Conservation (phyloP, 2,329 filamentous ascomycete genomes). For the Alternaria sp. region DNA sequence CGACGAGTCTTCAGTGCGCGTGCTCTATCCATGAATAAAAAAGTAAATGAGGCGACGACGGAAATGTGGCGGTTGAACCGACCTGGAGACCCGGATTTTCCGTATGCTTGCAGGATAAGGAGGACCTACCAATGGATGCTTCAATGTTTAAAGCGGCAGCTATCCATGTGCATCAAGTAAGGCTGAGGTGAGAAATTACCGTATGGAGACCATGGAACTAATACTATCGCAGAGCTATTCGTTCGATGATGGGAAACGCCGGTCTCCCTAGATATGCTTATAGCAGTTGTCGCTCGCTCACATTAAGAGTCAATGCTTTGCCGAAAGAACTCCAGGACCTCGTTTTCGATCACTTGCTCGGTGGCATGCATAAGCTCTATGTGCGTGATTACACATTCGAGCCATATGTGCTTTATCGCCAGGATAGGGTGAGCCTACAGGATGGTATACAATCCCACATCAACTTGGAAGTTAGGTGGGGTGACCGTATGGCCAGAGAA, state of each 20-base stretch:
- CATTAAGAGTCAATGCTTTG: not conserved
- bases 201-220: not conserved
- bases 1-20: not conserved
- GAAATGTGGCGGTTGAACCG: not conserved
- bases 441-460: not conserved
- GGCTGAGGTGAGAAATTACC: not conserved
- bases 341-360: not conserved
- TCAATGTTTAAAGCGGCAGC: not conserved
- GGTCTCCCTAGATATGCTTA: not conserved
- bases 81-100: not conserved
- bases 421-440: not conserved
- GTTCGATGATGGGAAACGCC: not conserved
- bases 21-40: not conserved
- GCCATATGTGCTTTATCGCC: not conserved
- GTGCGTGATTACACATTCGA: not conserved
- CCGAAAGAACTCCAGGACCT: not conserved
- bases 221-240: not conserved
- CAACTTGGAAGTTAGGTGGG: not conserved
- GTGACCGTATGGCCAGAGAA: not conserved
- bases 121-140: not conserved
- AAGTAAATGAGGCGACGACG: not conserved
- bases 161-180: not conserved
- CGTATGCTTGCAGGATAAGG: not conserved
- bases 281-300: not conserved
- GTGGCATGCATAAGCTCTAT: not conserved